These are phyloP conservation scores for Lasiosphaeria ovina DNA, from an alignment of 495 filamentous ascomycete species.

Conservation along the genomic window DNA sequence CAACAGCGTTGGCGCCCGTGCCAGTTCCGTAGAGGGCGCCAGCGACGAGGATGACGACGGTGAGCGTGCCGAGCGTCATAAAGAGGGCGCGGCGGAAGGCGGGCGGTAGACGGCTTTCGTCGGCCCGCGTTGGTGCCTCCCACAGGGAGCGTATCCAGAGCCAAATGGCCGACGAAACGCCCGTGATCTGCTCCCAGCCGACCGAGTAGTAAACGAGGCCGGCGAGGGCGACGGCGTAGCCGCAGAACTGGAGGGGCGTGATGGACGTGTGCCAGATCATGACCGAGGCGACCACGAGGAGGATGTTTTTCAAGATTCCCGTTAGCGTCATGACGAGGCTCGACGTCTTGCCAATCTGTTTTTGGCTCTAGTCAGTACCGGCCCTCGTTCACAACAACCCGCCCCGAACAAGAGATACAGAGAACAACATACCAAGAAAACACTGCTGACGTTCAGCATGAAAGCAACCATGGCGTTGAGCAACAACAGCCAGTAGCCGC, in stretches of 20 bases:
- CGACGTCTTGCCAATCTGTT: constrained; percentile 72
- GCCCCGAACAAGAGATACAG: background rate
- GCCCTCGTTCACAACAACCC: background rate
- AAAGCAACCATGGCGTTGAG: constrained; percentile 73
- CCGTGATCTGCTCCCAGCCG: constrained; percentile 64
- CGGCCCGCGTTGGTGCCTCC: constrained; percentile 38
- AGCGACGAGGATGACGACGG: constrained; percentile 54
- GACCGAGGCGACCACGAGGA: constrained; percentile 64
- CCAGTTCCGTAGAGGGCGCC: constrained; percentile 20
- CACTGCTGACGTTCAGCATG: constrained; percentile 71
- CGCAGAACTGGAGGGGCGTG: constrained; percentile 57
- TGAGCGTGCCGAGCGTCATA: constrained; percentile 51
- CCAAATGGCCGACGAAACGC: constrained; percentile 53
- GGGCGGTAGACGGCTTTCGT: constrained; percentile 47
- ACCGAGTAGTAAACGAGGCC: constrained; percentile 69
- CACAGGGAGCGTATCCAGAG: constrained; percentile 60
- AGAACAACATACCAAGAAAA: constrained; percentile 59
- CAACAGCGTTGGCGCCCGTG: background rate
- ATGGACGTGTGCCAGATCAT: constrained; percentile 65
- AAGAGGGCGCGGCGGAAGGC: constrained; percentile 65
- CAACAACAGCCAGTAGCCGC: constrained; percentile 58
- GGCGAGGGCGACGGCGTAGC: constrained; percentile 62
- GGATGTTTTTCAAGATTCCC: constrained; percentile 74
- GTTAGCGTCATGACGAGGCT: constrained; percentile 73
- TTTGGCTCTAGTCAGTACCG: constrained; percentile 7